phyloP scores from a whole-genome alignment of 495 filamentous ascomycete species.

The Baudoinia panamericana region DNA sequence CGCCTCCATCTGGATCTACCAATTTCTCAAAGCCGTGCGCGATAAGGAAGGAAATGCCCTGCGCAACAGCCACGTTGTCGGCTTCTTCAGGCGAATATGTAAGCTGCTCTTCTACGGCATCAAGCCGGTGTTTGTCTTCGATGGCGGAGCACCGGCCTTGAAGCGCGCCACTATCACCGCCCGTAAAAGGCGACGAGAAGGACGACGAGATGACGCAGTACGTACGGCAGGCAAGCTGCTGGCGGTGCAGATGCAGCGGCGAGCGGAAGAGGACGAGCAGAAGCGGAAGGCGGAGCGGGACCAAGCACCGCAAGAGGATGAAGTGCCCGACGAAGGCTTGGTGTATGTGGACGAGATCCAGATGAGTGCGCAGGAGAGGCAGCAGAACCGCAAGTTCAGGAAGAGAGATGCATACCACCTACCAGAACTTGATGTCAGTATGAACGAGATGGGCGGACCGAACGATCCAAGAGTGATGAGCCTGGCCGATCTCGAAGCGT shows the following conservation, averaged over 20 bases:
- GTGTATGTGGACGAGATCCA: constrained; percentile 82
- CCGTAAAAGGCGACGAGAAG: constrained; percentile 69
- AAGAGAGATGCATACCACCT: constrained; percentile 92
- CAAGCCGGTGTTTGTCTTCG: constrained; percentile 93
- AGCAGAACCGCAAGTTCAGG: constrained; percentile 61
- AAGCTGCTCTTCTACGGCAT: constrained; percentile 96
- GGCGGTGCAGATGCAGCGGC: constrained; percentile 80
- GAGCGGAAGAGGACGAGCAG: constrained; percentile 69
- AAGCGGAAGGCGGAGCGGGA: constrained; percentile 41
- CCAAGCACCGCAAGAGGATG: constrained; percentile 44
- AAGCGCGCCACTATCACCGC: constrained; percentile 81
- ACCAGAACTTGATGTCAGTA: constrained; percentile 60
- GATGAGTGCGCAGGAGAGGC: constrained; percentile 65
- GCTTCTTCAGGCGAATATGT: constrained; percentile 95
- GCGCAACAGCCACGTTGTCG: constrained; percentile 86
- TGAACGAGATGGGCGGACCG: constrained; percentile 73
- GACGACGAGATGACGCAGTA: constrained; percentile 80
- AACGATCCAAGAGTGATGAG: constrained; percentile 94
- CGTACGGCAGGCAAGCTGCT: constrained; percentile 80
- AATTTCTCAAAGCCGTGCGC: constrained; percentile 95
- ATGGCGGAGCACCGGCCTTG: constrained; percentile 81
- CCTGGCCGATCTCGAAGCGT: constrained; percentile 80
- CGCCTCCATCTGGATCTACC: constrained; percentile 98
- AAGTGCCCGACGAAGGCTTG: constrained; percentile 53
- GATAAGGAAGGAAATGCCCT: constrained; percentile 97